Evolutionary conservation across 164 flowering plant species (phyloP).

Genomic region (Kalanchoe fedtschenkoi): DNA sequence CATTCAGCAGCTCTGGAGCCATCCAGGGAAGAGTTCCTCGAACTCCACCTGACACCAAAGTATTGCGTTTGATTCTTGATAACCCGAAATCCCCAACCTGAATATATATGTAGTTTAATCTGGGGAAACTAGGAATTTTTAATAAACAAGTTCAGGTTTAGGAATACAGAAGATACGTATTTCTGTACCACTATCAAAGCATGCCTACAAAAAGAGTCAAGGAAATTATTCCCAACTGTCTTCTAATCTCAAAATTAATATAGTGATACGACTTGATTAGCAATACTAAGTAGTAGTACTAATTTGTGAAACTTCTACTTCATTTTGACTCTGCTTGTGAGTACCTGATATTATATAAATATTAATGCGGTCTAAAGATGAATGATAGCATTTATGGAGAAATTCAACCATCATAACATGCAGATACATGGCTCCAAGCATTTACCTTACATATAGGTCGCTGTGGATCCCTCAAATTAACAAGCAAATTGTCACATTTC

Average conservation of each 20-base stretch:
- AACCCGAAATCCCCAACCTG: constrained; percentile 93
- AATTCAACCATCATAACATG: no score
- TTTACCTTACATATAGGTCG: constrained; percentile 66
- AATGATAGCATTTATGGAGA: not conserved
- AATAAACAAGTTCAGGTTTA: not conserved
- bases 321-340: no score
- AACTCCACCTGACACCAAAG: constrained; percentile 86
- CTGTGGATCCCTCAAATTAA: constrained; percentile 51
- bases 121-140: no score
- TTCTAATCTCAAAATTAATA: not conserved
- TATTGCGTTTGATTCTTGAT: constrained; percentile 75
- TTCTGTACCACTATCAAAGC: no score
- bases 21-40: constrained; percentile 96
- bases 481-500: constrained; percentile 63
- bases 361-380: no score
- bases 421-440: not conserved
- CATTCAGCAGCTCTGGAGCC: constrained; percentile 84
- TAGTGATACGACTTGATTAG: not conserved
- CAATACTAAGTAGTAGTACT: not conserved
- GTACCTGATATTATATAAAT: no score
- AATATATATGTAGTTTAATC: not conserved
- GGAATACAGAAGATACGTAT: no score
- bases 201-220: no score
- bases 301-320: not conserved
- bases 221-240: not conserved